Evolutionary conservation across 2,329 filamentous ascomycete species (phyloP).

Genomic region (Aspergillus ochraceus): DNA sequence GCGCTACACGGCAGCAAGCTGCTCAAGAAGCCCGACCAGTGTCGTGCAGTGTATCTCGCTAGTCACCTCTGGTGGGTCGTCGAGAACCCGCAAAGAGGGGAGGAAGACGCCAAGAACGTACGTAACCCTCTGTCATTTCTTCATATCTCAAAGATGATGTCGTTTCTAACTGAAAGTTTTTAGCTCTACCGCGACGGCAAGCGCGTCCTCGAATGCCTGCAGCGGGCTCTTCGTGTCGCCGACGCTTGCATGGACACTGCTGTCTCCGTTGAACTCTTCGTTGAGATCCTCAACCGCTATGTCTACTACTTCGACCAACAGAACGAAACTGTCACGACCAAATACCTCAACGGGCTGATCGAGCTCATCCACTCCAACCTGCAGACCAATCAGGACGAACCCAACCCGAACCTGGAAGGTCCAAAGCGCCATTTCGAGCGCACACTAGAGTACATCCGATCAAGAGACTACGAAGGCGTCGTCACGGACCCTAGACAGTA

Average conservation of each 20-base stretch:
- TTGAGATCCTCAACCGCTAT: conserved; percentile 97
- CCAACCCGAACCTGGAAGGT: conserved; percentile 75
- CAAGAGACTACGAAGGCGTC: conserved; percentile 89
- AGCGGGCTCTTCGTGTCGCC: conserved; percentile 90
- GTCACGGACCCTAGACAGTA: conserved; percentile 64
- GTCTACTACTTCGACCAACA: conserved; percentile 99
- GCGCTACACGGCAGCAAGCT: conserved; percentile 95
- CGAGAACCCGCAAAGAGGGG: conserved; percentile 72
- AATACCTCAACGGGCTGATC: conserved; percentile 96
- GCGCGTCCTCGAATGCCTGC: conserved; percentile 91
- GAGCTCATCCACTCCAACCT: conserved; percentile 98
- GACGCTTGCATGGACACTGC: conserved; percentile 99
- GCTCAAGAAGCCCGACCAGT: conserved; percentile 96
- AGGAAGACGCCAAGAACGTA: conserved; percentile 79
- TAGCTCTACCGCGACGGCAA: conserved; percentile 97
- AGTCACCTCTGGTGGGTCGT: conserved; percentile 98
- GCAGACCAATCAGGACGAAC: conserved; percentile 68
- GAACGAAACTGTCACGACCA: conserved; percentile 96
- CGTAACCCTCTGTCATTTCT: conserved; percentile 35
- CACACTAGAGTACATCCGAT: conserved; percentile 89
- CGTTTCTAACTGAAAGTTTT: not conserved
- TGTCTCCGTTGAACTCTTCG: conserved; percentile 95
- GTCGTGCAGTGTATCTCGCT: conserved; percentile 90
- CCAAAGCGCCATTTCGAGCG: conserved; percentile 93
- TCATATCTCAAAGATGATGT: conserved; percentile 10